Evolutionary conservation across 805 yeast genomes (phyloP).

Genomic region (Lipomyces mesembrius): DNA sequence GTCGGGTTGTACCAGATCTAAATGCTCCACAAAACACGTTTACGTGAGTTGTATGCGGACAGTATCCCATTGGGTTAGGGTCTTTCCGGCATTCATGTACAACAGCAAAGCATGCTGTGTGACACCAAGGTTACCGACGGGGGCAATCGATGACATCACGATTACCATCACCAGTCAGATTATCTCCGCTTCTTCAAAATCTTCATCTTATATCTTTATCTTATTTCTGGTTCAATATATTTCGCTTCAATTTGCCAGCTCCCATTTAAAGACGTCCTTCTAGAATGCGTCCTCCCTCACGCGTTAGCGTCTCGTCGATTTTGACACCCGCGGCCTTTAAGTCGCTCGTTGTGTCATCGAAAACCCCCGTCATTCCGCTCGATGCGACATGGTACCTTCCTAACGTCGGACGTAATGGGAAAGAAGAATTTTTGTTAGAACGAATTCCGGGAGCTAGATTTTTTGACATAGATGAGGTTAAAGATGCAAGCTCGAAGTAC

Average conservation of each 20-base stretch:
- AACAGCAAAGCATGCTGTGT: no score
- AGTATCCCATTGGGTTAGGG: no score
- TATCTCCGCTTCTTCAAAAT: no score
- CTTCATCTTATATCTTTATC: no score
- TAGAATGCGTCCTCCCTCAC: constrained; percentile 19
- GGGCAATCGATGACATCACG: no score
- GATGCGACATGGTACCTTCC: constrained; percentile 97
- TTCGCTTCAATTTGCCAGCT: not conserved
- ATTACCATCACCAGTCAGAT: no score
- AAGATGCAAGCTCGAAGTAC: constrained; percentile 61
- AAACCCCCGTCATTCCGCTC: constrained; percentile 55
- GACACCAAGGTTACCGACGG: no score
- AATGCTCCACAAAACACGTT: no score
- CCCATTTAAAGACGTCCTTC: not conserved
- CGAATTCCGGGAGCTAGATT: constrained; percentile 71
- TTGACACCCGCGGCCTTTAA: constrained; percentile 26
- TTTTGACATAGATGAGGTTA: constrained; percentile 76
- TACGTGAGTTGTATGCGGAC: no score
- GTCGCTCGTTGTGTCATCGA: constrained; percentile 23
- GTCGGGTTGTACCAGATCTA: no score
- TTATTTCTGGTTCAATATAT: no score
- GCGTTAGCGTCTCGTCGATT: constrained; percentile 11
- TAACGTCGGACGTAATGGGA: constrained; percentile 63
- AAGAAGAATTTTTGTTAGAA: constrained; percentile 59
- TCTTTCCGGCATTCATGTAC: no score